Evolutionary conservation across 805 yeast species (phyloP), one percentile per base, ranked within the genome.

Genomic region (Wickerhamiella lipophila): DNA sequence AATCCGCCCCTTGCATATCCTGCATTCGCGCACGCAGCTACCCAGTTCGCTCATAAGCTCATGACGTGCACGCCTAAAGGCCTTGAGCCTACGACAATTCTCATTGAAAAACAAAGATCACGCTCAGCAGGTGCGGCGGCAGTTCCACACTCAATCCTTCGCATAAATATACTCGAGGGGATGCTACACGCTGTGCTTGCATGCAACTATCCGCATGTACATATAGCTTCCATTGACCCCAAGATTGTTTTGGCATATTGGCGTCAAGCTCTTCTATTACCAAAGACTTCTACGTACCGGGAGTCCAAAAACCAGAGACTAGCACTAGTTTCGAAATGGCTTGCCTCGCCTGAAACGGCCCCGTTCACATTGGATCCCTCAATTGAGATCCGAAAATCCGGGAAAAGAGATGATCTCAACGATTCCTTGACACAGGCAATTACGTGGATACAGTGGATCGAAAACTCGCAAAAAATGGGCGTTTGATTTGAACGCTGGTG

Each of bases 401-500:
- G 38, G 9, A 61, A 59, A 18, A 80, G 74, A 39, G 88, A 81
- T 58, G 88, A 81, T 59, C 63, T 80, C 49, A 74, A 78, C 7
- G 88, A 81, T 59, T 69, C 81, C 0, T 63, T 80, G n/a, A 62
- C 80, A 13, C 84, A 81, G 59, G 82, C 76, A 1, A 51, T 78
- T 2, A 68, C 75, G 0, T 73, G 75, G 69, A 47, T 66, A 12
- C 57, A 64, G 11, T 77, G 79, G 74, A 64, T 68, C 32, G 38
- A 54, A 4, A 69, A 67, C 9, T 35, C 42, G 21, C 12, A 15
- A 11, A 32, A 32, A 16, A 13, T 32, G 8, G 38, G 19, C 19
- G n/a, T n/a, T 9, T 32, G 19, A 32, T 30, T 30, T 6, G 8
- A 11, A 29, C 6, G 13, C 15, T 6, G 5, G 12, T 6, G 38